Evolutionary conservation across 371 early-diverging fungal species (phyloP), one percentile per base, ranked within the genome.

Genomic region (Quaeritorhiza haematococci): DNA sequence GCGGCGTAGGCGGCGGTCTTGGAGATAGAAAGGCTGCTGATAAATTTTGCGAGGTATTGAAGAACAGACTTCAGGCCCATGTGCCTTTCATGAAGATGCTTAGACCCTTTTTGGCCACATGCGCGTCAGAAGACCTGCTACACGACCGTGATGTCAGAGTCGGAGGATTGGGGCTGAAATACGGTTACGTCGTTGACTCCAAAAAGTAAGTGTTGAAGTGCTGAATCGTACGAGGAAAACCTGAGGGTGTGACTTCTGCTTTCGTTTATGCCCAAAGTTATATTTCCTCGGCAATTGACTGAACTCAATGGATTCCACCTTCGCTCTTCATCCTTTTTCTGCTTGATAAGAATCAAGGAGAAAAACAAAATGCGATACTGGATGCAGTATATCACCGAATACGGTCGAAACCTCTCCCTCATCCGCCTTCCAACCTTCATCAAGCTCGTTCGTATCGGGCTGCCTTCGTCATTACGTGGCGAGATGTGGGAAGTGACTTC

Each of bases 401-500:
- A 89, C 67, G 98, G 98, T 0, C 73, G 96, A 27, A 94, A 98
- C 60, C 62, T 98, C 62, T 91, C 96, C 0, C 71, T 91, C 43
- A 68, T 92, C 17, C 83, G 89, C 26, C 75, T 83, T 1, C 83
- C 91, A 3, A 89, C 87, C 24, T 94, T 94, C 71, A 78, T 86
- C n/a, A 89, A 90, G 53, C 78, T 98, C 35, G 86, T 95, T 21
- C 85, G 95, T 5, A 86, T 95, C 0, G 98, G 98, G 5, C 70
- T 96, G 35, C 94, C 97, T 1, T 92, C 93, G 65, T 68, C 78
- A 26, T 68, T 96, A 53, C 86, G 98, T 27, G 68, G 96, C 10
- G 98, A 98, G 70, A 79, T 96, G 8, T 98, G 98, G 98, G 97
- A 96, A 70, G 69, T 89, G 3, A 89, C 90, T 65, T 88, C 88